Evolutionary conservation across 805 yeast genomes (phyloP).

Genomic region (Cyberlindnera japonica): DNA sequence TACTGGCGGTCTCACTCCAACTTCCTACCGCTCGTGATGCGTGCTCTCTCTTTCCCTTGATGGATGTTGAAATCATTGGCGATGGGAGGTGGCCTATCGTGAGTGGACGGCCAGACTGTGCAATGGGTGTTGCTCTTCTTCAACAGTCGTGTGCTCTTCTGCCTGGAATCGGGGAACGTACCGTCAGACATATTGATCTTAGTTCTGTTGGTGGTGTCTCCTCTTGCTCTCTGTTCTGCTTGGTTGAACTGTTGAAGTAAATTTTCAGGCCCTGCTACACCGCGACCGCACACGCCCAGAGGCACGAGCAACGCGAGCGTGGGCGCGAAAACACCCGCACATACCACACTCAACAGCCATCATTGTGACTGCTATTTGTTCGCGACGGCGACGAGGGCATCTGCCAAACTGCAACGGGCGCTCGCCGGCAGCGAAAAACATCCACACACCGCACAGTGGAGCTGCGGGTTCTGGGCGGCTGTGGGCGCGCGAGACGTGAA

Average conservation of each 20-base stretch:
- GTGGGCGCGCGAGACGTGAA: constrained; percentile 8
- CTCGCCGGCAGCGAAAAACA: background rate
- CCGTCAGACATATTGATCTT: constrained; percentile 30
- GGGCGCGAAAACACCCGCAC: constrained; percentile 3
- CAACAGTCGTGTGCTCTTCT: background rate
- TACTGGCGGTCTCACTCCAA: too few relatives aligned
- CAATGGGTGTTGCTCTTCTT: background rate
- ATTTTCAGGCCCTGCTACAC: constrained; percentile 17
- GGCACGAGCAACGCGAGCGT: background rate
- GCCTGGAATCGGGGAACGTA: constrained; percentile 16
- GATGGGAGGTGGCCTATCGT: background rate
- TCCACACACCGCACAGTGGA: constrained; percentile 3
- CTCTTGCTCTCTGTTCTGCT: constrained; percentile 3
- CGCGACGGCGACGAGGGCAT: background rate
- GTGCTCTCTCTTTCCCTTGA: background rate
- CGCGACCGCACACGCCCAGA: constrained; percentile 1
- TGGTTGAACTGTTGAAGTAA: constrained; percentile 18
- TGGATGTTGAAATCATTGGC: background rate
- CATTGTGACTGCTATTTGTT: constrained; percentile 1
- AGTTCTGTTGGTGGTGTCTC: constrained; percentile 9
- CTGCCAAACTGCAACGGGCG: background rate
- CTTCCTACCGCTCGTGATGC: too few relatives aligned
- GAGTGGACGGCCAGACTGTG: background rate
- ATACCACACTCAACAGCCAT: background rate
- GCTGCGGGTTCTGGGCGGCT: background rate